A percentile compares a stretch with the other conserved stretches of the same genome.
These are phyloP conservation scores for Forsythia suspensa DNA, from an alignment of 257 asterid genomes.

Conservation along the genomic window DNA sequence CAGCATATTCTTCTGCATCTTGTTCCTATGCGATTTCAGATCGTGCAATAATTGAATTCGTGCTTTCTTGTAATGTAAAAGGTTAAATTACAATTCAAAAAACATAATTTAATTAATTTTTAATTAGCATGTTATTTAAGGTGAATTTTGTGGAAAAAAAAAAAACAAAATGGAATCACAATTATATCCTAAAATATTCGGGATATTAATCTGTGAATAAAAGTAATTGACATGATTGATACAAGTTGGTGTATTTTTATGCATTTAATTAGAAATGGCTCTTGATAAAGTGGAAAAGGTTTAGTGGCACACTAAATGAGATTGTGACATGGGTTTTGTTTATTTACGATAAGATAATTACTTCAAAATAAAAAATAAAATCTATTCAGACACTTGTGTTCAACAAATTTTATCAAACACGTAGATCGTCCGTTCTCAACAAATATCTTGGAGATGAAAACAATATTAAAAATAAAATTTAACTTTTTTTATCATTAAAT, in stretches of 20 bases:
- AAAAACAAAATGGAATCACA: neutral
- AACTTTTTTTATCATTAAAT: too few relatives aligned
- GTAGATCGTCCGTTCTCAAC: neutral
- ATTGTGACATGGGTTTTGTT: neutral
- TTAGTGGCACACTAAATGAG: neutral
- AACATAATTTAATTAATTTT: neutral
- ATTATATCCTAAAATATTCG: neutral
- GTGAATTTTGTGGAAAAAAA: neutral
- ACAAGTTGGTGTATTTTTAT: neutral
- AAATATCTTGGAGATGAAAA: neutral
- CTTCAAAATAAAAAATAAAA: neutral
- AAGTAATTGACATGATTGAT: neutral
- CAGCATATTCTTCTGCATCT: slow-evolving; percentile 31
- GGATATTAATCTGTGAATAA: neutral
- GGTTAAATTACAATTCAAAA: neutral
- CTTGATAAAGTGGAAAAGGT: neutral
- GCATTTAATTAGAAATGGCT: neutral
- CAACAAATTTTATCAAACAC: neutral
- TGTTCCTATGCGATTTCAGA: slow-evolving; percentile 4
- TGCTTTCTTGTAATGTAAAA: neutral
- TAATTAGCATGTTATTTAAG: too few relatives aligned
- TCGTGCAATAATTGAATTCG: slow-evolving; percentile 9
- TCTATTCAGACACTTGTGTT: neutral
- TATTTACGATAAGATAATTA: neutral
- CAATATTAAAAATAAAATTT: too few relatives aligned